Conservation (phyloP, 208 protist genomes). For the Crithidia sp. region DNA sequence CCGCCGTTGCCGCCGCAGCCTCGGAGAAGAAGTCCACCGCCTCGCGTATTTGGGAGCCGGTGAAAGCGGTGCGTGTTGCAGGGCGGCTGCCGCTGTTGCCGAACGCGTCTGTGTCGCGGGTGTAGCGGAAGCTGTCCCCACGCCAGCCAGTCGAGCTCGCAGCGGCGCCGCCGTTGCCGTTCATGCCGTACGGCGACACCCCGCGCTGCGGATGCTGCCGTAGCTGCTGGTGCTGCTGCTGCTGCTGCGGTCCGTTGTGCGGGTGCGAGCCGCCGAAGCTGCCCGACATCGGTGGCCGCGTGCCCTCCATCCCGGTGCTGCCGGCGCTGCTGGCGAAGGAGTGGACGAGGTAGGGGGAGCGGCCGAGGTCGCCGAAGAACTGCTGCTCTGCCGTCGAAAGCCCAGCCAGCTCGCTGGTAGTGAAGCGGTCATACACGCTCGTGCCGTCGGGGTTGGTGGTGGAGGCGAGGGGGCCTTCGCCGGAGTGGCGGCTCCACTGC, state of each 20-base stretch:
- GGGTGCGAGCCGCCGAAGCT: background rate
- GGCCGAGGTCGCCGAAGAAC: conserved; percentile 26
- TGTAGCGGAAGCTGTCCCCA: conserved; percentile 22
- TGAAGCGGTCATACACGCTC: conserved; percentile 31
- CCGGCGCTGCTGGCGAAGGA: conserved; percentile 19
- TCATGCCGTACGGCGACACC: background rate
- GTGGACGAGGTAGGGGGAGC: conserved; percentile 6
- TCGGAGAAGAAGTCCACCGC: conserved; percentile 34
- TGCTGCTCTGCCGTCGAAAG: conserved; percentile 37
- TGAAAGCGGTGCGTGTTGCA: conserved; percentile 18
- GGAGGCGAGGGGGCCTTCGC: conserved; percentile 11
- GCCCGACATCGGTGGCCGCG: conserved; percentile 17
- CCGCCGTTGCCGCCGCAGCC: conserved; percentile 2
- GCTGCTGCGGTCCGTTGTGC: background rate
- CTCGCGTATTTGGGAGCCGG: conserved; percentile 15
- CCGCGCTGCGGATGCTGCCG: background rate
- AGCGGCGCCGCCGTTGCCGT: background rate
- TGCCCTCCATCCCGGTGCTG: conserved; percentile 17
- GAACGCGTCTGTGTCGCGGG: conserved; percentile 6
- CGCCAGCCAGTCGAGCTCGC: background rate
- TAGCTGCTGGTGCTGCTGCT: conserved; percentile 1
- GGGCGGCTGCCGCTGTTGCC: conserved; percentile 10
- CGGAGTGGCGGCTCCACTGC: conserved; percentile 18
- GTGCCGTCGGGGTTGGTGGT: conserved; percentile 1
- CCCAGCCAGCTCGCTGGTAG: conserved; percentile 35